Percentiles rank a stretch among this genome's conserved stretches.
phyloP scores from a whole-genome alignment of 2,329 filamentous ascomycete genomes.

The Exophiala lecanii-corni region DNA sequence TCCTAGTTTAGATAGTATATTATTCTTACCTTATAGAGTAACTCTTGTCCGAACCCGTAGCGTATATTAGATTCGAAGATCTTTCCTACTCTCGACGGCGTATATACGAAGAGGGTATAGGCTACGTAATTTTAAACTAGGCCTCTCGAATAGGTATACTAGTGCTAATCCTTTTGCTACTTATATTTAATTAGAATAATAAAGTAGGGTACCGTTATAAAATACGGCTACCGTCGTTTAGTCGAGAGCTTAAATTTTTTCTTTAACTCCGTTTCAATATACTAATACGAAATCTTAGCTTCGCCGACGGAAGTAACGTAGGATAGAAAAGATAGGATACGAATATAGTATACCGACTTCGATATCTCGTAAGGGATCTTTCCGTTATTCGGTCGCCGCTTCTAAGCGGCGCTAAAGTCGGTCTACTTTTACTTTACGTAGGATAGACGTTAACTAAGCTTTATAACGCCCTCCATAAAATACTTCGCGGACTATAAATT shows the following conservation, averaged over 20 bases:
- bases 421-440: constrained; percentile 20
- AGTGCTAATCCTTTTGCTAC: constrained; percentile 21
- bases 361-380: constrained; percentile 20
- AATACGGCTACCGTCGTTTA: constrained; percentile 17
- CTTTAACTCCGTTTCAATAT: constrained; percentile 19
- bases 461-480: constrained; percentile 22
- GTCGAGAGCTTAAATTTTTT: constrained; percentile 21
- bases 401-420: constrained; percentile 20
- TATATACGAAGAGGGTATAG: constrained; percentile 22
- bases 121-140: constrained; percentile 18
- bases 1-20: neutral
- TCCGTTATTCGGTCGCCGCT: constrained; percentile 17
- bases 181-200: constrained; percentile 21
- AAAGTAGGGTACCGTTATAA: constrained; percentile 21
- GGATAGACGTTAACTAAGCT: constrained; percentile 12
- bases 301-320: constrained; percentile 5
- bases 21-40: constrained; percentile 20
- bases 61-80: constrained; percentile 21
- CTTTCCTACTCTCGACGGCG: constrained; percentile 19
- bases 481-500: constrained; percentile 20
- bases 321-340: constrained; percentile 9
- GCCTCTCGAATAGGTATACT: constrained; percentile 16
- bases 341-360: constrained; percentile 18
- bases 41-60: constrained; percentile 14
- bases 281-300: constrained; percentile 16